Conservation (phyloP, 2,329 filamentous ascomycete species). For the Fusarium goolgardi region DNA sequence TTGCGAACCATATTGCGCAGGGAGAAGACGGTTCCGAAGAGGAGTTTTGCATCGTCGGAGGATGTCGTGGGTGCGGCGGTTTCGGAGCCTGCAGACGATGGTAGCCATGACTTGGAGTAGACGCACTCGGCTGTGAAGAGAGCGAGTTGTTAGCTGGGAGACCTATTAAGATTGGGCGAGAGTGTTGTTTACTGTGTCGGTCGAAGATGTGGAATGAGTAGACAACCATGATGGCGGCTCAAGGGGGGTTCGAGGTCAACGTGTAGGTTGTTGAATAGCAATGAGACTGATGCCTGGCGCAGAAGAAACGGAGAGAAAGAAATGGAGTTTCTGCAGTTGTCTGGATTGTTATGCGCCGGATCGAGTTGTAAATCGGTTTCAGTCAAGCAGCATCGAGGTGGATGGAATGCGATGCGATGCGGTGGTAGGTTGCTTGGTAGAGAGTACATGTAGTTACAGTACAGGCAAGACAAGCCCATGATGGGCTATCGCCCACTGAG, state of each 20-base stretch:
- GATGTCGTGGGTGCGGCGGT: conserved; percentile 47
- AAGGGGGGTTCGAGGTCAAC: conserved; percentile 19
- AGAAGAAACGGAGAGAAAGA: not conserved
- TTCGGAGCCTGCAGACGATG: conserved; percentile 54
- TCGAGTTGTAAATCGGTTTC: not conserved
- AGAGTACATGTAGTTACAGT: not conserved
- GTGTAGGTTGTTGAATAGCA: not conserved
- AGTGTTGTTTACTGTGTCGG: conserved; percentile 81
- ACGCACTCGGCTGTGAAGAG: conserved; percentile 88
- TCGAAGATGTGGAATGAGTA: conserved; percentile 99
- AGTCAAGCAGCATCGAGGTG: not conserved
- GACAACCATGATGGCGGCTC: conserved; percentile 77
- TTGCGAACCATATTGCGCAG: conserved; percentile 97
- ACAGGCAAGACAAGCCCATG: not conserved
- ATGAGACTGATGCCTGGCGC: not conserved
- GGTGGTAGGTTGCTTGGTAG: conserved; percentile 13
- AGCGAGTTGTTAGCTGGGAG: conserved; percentile 31
- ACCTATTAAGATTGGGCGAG: not conserved
- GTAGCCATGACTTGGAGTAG: conserved; percentile 89
- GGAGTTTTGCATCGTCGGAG: conserved; percentile 91
- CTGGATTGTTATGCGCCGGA: not conserved
- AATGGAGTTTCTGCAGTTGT: not conserved
- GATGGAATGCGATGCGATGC: conserved; percentile 13
- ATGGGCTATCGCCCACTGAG: conserved; percentile 18
- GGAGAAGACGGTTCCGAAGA: conserved; percentile 97